These are phyloP conservation scores for Penicillium sp. DNA, from an alignment of 2,329 filamentous ascomycete genomes.

Conservation along the genomic window DNA sequence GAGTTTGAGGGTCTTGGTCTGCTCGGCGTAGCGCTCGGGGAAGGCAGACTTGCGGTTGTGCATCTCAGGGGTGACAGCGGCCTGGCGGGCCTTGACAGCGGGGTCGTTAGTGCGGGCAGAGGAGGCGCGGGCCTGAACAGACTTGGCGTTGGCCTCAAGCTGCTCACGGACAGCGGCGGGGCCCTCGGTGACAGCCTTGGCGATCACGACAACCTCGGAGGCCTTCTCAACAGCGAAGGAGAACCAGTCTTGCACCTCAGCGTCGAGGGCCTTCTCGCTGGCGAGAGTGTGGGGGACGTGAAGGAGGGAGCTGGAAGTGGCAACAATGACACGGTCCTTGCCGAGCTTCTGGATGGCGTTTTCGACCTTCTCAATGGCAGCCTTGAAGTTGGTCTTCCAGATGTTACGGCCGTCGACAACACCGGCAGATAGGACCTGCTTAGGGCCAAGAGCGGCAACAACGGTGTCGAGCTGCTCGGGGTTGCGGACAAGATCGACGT, in stretches of 20 bases:
- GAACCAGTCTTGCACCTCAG: constrained; percentile 97
- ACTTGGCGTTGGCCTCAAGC: constrained; percentile 96
- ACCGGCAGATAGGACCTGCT: constrained; percentile 90
- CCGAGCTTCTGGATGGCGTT: constrained; percentile 90
- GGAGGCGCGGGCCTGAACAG: constrained; percentile 82
- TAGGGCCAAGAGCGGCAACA: constrained; percentile 74
- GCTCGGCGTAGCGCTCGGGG: constrained; percentile 76
- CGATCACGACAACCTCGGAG: constrained; percentile 82
- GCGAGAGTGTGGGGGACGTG: constrained; percentile 97
- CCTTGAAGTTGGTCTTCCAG: constrained; percentile 99
- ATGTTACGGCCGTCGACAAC: constrained; percentile 99
- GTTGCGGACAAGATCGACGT: constrained; percentile 96
- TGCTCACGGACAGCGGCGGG: constrained; percentile 80
- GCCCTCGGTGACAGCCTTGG: constrained; percentile 94
- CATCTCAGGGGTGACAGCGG: constrained; percentile 75
- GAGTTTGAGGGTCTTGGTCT: constrained; percentile 89
- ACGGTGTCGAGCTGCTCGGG: constrained; percentile 94
- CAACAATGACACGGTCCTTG: constrained; percentile 95
- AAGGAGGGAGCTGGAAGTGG: constrained; percentile 94
- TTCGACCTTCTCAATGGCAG: constrained; percentile 87
- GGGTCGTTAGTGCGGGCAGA: constrained; percentile 97
- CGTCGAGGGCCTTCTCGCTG: constrained; percentile 96
- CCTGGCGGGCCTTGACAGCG: constrained; percentile 93
- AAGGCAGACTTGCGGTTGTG: constrained; percentile 94
- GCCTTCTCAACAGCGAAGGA: constrained; percentile 96